phyloP scores from a whole-genome alignment of 129 eudicot genomes.

The Smallanthus sonchifolius region DNA sequence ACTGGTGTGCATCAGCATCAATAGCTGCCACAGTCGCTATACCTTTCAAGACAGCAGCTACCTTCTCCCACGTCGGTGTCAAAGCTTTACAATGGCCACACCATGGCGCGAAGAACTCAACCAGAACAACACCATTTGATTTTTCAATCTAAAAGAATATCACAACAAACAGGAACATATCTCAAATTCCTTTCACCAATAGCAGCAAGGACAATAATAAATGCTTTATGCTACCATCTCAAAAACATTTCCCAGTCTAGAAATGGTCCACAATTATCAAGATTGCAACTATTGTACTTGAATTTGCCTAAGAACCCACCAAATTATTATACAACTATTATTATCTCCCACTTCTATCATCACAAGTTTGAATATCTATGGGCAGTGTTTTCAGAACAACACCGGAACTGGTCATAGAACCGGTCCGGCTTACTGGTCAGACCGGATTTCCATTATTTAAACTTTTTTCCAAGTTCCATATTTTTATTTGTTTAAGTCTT shows the following conservation, averaged over 20 bases:
- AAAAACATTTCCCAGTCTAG: not conserved
- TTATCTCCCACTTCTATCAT: too few relatives aligned
- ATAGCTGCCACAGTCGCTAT: constrained; percentile 94
- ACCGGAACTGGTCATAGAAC: too few relatives aligned
- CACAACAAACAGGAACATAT: not conserved
- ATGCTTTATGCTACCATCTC: not conserved
- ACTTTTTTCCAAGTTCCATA: too few relatives aligned
- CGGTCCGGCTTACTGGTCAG: too few relatives aligned
- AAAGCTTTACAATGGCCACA: constrained; percentile 92
- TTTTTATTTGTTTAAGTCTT: too few relatives aligned
- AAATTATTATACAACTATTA: too few relatives aligned
- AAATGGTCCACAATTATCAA: not conserved
- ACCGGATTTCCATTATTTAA: too few relatives aligned
- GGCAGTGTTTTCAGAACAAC: too few relatives aligned
- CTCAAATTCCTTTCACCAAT: not conserved
- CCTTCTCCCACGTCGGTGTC: constrained; percentile 88
- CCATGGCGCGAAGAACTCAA: constrained; percentile 95
- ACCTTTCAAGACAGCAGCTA: constrained; percentile 80
- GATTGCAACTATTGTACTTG: too few relatives aligned
- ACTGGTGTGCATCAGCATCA: constrained; percentile 87
- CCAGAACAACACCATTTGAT: constrained; percentile 85
- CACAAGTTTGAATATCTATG: too few relatives aligned
- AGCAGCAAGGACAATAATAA: not conserved
- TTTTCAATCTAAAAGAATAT: constrained; percentile 51
- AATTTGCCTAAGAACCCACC: too few relatives aligned